phyloP scores from a whole-genome alignment of 148 eudicot species.

The Rhododendron vialii region DNA sequence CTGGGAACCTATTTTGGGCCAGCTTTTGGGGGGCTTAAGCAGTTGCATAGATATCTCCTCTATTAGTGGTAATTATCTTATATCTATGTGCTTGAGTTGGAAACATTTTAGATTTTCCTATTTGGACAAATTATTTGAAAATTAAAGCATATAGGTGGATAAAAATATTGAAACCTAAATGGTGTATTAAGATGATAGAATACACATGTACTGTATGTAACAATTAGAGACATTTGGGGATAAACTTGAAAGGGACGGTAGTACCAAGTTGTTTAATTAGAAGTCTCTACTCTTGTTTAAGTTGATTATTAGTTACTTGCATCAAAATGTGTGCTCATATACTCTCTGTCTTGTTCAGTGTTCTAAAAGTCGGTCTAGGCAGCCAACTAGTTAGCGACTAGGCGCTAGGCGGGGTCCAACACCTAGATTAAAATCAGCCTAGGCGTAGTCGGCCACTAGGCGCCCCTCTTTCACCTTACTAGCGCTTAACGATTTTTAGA shows the following conservation, averaged over 20 bases:
- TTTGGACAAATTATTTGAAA: background rate
- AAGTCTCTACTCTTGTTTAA: background rate
- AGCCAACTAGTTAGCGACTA: too few species aligned
- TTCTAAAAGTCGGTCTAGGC: too few species aligned
- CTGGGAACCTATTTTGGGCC: too few species aligned
- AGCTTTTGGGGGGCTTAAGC: too few species aligned
- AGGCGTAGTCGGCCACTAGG: too few species aligned
- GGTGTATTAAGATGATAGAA: background rate
- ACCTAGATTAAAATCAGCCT: too few species aligned
- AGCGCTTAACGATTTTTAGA: too few species aligned
- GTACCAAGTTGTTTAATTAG: too few species aligned
- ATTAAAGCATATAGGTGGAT: background rate
- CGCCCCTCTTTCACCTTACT: too few species aligned
- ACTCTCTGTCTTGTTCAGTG: background rate
- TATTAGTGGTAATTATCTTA: background rate
- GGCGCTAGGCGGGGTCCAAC: too few species aligned
- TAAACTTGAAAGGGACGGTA: background rate
- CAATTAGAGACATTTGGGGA: background rate
- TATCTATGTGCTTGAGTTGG: background rate
- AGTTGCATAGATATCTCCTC: background rate
- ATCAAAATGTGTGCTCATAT: background rate
- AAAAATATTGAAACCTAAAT: background rate
- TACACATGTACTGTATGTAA: too few species aligned
- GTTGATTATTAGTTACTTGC: background rate
- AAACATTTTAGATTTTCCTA: background rate